Conservation (phyloP, 129 eudicot genomes). For the Artemisia annua region DNA sequence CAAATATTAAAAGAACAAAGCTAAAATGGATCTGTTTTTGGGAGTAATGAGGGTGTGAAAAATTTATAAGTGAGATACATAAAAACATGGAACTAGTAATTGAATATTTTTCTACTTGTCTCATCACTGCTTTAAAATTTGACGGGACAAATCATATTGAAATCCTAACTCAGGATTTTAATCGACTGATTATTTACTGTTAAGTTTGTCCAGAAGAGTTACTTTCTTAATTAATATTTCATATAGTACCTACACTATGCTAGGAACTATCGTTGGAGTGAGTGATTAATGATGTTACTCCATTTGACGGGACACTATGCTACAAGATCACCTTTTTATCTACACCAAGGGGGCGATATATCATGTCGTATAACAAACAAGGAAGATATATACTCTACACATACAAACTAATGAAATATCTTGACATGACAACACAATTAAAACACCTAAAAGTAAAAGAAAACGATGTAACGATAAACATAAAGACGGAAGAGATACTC, state of each 20-base stretch:
- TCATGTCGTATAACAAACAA: background rate
- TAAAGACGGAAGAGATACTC: background rate
- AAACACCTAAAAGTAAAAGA: background rate
- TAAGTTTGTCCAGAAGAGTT: background rate
- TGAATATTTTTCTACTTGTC: background rate
- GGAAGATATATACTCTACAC: slow-evolving; percentile 11
- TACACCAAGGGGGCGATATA: too few species aligned
- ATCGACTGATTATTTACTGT: background rate
- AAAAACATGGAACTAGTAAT: slow-evolving; percentile 14
- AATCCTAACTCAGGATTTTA: background rate
- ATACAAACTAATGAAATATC: background rate
- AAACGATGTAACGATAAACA: slow-evolving; percentile 7
- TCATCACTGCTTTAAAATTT: background rate
- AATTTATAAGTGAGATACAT: slow-evolving; percentile 10
- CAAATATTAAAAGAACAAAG: background rate
- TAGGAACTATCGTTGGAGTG: too few species aligned
- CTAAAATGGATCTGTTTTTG: background rate
- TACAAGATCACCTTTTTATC: too few species aligned
- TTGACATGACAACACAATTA: background rate
- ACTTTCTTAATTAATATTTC: slow-evolving; percentile 3
- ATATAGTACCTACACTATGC: too few species aligned
- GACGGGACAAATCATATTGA: background rate
- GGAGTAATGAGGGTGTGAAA: background rate
- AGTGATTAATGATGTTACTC: too few species aligned
- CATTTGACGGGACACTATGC: too few species aligned